These are phyloP conservation scores for Tuber brumale DNA, from an alignment of 495 filamentous ascomycete species.

Conservation along the genomic window DNA sequence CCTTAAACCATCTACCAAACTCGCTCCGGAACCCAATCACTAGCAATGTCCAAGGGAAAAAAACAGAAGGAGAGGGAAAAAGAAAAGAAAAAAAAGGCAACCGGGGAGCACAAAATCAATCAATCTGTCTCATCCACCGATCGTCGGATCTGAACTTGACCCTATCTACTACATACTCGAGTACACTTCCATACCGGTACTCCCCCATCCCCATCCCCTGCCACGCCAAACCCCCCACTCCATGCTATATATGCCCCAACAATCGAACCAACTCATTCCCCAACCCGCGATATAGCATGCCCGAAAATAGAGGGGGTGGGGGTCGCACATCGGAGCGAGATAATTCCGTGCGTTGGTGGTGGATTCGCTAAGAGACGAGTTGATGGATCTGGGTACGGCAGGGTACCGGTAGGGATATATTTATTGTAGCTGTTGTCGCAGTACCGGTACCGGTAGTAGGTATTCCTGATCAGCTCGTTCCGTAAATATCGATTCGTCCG, in stretches of 20 bases:
- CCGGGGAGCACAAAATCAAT: not conserved
- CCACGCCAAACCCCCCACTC: not conserved
- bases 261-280: not conserved
- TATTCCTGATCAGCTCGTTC: not conserved
- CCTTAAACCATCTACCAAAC: not conserved
- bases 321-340: constrained; percentile 1
- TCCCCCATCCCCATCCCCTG: not conserved
- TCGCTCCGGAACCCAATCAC: not conserved
- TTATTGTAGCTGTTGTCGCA: not conserved
- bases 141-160: not conserved
- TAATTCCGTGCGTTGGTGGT: not conserved
- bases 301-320: not conserved
- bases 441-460: not conserved
- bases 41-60: not conserved
- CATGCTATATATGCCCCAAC: not conserved
- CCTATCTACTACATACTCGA: not conserved
- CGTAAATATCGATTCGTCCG: not conserved
- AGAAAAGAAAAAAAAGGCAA: not conserved
- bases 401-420: not conserved
- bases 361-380: not conserved
- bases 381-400: not conserved
- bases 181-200: too few species aligned
- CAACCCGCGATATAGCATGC: not conserved
- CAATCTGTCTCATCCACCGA: not conserved
- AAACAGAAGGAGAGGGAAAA: not conserved